Evolutionary conservation across 2,329 filamentous ascomycete species (phyloP), one percentile per base, ranked within the genome.

Genomic region (Stromatinia cepivora): DNA sequence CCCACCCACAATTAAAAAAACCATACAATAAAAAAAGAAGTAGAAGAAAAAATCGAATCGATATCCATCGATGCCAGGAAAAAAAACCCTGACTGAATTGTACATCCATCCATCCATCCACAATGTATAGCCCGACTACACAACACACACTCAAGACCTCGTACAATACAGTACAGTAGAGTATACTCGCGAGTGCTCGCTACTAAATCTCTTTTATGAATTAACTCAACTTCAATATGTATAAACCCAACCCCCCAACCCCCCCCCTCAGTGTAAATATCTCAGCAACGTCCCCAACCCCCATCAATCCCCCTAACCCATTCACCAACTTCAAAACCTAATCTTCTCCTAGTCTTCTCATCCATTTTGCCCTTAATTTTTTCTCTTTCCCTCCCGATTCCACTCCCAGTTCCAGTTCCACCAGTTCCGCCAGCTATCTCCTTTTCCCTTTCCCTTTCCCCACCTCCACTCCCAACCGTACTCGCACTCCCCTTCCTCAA

Each of bases 291-390:
- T 15, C 70, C 69, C 66, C 71, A 72, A 0, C 72, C 73, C 36
- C 42, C 70, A 42, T 76, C 75, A 39, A 76, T 62, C 57, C 74
- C 73, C 56, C 75, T 74, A 4, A 93, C 85, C 88, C 91, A 96
- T 80, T 97, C 94, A 67, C 91, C 87, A 72, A 97, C 88, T 81
- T 97, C 94, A 80, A 97, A 97, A 1, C 88, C 90, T 63, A 97
- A 82, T 71, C 93, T 84, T 70, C 93, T 85, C 78, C 93, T 84
- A 15, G 88, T 88, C 76, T 87, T 90, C 78, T 92, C 90, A 71
- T 89, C 88, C 72, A 92, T 78, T 25, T 58, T 81, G 76, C 52
- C 79, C 20, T 68, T 68, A 5, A 42, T 61, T n/a, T 46, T 68
- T n/a, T 66, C 63, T 10, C 34, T 34, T 7, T 9, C 48, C 25